Conservation (phyloP, 805 yeast genomes). For the Tetrapisispora arboricola region DNA sequence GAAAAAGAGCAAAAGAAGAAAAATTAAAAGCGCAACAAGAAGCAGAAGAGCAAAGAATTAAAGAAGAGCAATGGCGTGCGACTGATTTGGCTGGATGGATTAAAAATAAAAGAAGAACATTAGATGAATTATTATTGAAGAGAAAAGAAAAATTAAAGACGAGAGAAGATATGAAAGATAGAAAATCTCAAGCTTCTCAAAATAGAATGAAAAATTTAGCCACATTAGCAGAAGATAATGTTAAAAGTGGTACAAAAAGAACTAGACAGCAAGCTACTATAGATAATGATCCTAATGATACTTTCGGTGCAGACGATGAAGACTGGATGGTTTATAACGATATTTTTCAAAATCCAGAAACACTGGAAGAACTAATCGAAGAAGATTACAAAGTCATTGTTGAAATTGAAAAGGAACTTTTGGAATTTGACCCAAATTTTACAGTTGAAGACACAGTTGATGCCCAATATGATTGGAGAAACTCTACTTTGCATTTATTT, state of each 20-base stretch:
- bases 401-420: conserved; percentile 60
- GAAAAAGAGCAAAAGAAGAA: conserved; percentile 70
- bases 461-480: conserved; percentile 75
- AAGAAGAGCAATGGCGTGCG: conserved; percentile 70
- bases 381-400: conserved; percentile 53
- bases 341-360: conserved; percentile 59
- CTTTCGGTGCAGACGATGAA: conserved; percentile 90
- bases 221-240: conserved; percentile 64
- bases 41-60: conserved; percentile 47
- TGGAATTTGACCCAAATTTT: conserved; percentile 78
- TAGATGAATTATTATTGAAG: conserved; percentile 47
- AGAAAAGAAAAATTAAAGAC: conserved; percentile 61
- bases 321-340: conserved; percentile 92
- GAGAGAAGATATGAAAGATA: conserved; percentile 68
- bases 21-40: conserved; percentile 56
- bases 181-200: conserved; percentile 88
- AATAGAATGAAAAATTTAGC: conserved; percentile 87
- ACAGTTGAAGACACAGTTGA: conserved; percentile 78
- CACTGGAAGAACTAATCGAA: conserved; percentile 61
- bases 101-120: conserved; percentile 49
- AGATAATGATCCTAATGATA: conserved; percentile 87
- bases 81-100: conserved; percentile 75
- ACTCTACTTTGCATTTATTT: conserved; percentile 69
- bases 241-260: conserved; percentile 34
- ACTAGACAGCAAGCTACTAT: conserved; percentile 54